Base-by-base conservation (phyloP, 2,329 filamentous ascomycete genomes). In the Colletotrichum sp. region DNA sequence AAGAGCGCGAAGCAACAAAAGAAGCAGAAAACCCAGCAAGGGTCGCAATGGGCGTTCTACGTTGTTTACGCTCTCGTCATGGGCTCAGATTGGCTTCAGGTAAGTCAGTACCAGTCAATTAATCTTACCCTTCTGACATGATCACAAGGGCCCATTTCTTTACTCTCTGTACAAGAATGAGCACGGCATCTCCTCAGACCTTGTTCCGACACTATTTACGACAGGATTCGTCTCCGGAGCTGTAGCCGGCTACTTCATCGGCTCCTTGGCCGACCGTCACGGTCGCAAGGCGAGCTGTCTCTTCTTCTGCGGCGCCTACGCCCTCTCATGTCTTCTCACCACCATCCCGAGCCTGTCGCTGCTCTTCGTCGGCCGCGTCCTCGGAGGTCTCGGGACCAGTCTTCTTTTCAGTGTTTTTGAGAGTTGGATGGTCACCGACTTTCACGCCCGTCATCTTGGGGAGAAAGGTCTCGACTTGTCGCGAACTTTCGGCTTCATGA, bases 391-490 rank as follows among this genome's bases (percentile, higher is more conserved):
- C 59, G 87, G 86, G 33, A 89, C 89, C 38, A 90, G 88, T 31
- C 80, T 92, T 54, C 83, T 92, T 34, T 91, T 89, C 82, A 90
- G 86, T 57, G 88, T 87, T 7, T 91, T 91, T 75, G 90, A 92
- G 79, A 89, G 87, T 76, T 92, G 90, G 90, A 89, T 92, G 84
- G 86, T 92, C 33, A 86, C 87, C 5, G 89, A 90, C 75, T 90
- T 87, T 74, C 85, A 87, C 73, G 81, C 82, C 68, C 81, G 85
- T 55, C 81, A 83, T 51, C 78, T 88, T 34, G 83, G 83, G 33
- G 80, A 83, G 13, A 80, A 79, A 27, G 86, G 84, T 5, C 80
- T 81, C 24, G 84, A 84, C 36, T 80, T 91, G 63, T 85, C 86
- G 71, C 83, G 82, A 36, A 86, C 88, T 67, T 90, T 90, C 79